Evolutionary conservation across 208 protist species (phyloP), one percentile per base, ranked within the genome.

Genomic region (Trypanosoma avium): DNA sequence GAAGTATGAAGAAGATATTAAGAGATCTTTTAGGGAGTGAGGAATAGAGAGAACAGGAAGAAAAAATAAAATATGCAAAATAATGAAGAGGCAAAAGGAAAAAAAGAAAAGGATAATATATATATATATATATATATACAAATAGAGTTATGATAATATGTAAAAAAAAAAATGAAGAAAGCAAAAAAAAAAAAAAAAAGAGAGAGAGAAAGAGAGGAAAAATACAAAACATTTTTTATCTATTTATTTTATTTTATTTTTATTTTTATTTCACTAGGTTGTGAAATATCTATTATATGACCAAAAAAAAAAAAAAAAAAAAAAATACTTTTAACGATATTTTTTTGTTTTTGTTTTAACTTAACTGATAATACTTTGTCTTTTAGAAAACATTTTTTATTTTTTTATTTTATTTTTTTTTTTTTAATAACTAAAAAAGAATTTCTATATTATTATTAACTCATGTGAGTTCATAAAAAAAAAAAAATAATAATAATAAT

Each of bases 1-100:
- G 76, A 49, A 74, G 82, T 2, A 79, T 92, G 50, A 71, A 81
- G 42, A 75, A 90, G 24, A 84, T 90, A 30, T 77, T 93, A 8
- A 35, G 40, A 50, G 69, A 69, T 47, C 24, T 75, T 57, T 26
- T 75, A 19, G 26, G 47, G 6, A 57, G 48, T 40, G 29, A 57
- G 15, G 1, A 58, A 8, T 65, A 65, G 57, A 42, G 36, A 15
- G 7, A 42, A 3, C 36, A 42, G 33, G 33, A 38, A 38, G 33
- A 61, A 49, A 33, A 17, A 61, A 58, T 17, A 27, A 42, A 42
- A 42, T n/a, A 42, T 8, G 17, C 10, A 42, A 9, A n/a, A n/a
- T n/a, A n/a, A n/a, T n/a, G n/a, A 42, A 10, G 33, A 38, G 10
- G 33, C 45, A 49, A 33, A 17, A 61, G 42, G 9, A 27, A 42